Evolutionary conservation across 116 monocot genomes (phyloP).

Genomic region (Zostera marina): DNA sequence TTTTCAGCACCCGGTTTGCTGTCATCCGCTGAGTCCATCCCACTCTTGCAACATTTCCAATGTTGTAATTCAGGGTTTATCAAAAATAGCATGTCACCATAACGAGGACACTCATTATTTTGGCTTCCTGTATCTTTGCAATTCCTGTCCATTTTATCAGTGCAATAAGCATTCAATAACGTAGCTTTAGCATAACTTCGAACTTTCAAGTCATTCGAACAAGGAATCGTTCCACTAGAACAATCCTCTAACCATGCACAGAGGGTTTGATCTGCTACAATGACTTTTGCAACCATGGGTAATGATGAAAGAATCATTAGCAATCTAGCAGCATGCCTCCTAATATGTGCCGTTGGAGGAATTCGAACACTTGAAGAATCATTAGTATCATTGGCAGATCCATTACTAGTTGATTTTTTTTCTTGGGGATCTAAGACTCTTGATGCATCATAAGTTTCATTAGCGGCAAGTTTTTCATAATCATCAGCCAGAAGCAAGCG

Average conservation of each 20-base stretch:
- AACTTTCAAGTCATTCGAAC: conserved; percentile 71
- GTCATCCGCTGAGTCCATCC: conserved; percentile 10
- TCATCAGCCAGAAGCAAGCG: conserved; percentile 79
- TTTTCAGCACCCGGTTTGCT: background rate
- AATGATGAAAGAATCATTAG: conserved; percentile 62
- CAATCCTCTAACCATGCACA: conserved; percentile 92
- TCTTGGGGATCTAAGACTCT: conserved; percentile 41
- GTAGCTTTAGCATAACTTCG: conserved; percentile 78
- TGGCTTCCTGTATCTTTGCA: conserved; percentile 4
- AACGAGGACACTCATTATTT: conserved; percentile 33
- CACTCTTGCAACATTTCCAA: conserved; percentile 27
- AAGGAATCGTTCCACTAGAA: conserved; percentile 42
- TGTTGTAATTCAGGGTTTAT: conserved; percentile 64
- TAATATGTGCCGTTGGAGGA: conserved; percentile 81
- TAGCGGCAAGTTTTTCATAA: conserved; percentile 84
- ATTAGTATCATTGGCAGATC: conserved; percentile 23
- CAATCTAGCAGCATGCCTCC: conserved; percentile 83
- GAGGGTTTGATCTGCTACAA: conserved; percentile 40
- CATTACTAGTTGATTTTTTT: conserved; percentile 11
- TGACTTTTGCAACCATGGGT: conserved; percentile 38
- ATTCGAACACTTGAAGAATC: conserved; percentile 67
- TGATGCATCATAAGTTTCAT: conserved; percentile 85
- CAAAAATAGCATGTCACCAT: conserved; percentile 79
- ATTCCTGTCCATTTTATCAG: conserved; percentile 10
- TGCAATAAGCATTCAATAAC: conserved; percentile 45